Base-by-base conservation (phyloP, 108 stramenopile genomes). In the Conticribra guillardii region DNA sequence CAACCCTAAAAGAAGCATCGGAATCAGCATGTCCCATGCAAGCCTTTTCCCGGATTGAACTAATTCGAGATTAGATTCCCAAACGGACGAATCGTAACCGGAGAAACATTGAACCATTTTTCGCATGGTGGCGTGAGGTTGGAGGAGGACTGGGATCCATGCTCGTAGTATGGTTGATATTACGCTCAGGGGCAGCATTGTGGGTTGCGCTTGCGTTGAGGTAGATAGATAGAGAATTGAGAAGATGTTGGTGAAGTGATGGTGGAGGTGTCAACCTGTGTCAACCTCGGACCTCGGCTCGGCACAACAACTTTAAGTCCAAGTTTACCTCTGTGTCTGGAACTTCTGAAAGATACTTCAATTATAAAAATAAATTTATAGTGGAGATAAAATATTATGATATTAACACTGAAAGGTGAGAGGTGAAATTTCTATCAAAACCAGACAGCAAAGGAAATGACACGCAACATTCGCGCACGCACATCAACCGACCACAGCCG, bases 101-200 rank as follows among this genome's bases (percentile, higher is more conserved):
- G 61, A 32, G 29, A 63, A 73, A 50, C 71, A 73, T 15, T 46
- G 41, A 17, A 73, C 55, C 21, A 73, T 2, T 26, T 51, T 63
- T 31, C 37, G 47, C 46, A 73, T 21, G 4, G 28, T 55, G 30
- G 2, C n/a, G 2, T 7, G 67, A 44, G 67, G 67, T 15, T 51
- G 51, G 44, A 67, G 19, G 1, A 67, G 67, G 17, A 67, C 23
- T 32, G 54, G 54, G 52, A 54, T 22, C 67, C 67, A 67, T 28
- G 54, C 22, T 46, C 54, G 54, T 7, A 33, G 5, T 27, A 4
- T 56, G 16, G 67, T 26, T 54, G 54, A 4, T 8, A 66, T 54
- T 8, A n/a, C n/a, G 30, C 15, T 53, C 21, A 14, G 52, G 51
- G 18, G 48, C 29, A 41, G 1, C 21, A 4, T 16, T 33, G 33